phyloP scores from a whole-genome alignment of 768 basidiomycete species.

The Kondoa subrosea region DNA sequence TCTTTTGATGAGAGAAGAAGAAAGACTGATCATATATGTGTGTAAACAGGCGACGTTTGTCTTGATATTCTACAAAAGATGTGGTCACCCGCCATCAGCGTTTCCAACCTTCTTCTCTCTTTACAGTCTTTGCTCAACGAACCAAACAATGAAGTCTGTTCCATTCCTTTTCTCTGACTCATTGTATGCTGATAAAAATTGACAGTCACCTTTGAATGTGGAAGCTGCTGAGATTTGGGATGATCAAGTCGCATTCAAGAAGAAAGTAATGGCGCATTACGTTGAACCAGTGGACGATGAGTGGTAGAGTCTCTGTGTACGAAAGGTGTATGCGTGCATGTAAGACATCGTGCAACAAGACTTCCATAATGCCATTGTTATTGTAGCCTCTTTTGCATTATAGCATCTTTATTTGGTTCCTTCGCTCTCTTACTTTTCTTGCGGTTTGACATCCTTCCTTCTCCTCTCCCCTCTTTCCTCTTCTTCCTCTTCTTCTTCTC shows the following conservation, averaged over 20 bases:
- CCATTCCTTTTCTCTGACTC: constrained; percentile 22
- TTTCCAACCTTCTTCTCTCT: constrained; percentile 73
- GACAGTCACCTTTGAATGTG: constrained; percentile 71
- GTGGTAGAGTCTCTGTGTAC: background rate
- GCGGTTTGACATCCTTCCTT: no score
- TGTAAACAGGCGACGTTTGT: constrained; percentile 43
- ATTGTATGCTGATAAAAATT: constrained; percentile 59
- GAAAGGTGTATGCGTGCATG: background rate
- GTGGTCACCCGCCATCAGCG: constrained; percentile 88
- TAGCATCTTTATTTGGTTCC: no score
- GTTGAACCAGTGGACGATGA: constrained; percentile 21
- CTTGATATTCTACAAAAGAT: constrained; percentile 73
- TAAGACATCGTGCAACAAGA: no score
- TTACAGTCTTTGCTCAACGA: constrained; percentile 64
- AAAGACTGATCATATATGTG: background rate
- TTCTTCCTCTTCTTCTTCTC: no score
- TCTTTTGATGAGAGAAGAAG: background rate
- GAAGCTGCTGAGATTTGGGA: constrained; percentile 73
- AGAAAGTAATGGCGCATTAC: constrained; percentile 25
- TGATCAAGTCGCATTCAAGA: constrained; percentile 41
- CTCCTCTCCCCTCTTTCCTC: no score
- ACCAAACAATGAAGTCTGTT: constrained; percentile 39
- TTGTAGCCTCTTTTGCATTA: no score
- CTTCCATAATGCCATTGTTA: no score
- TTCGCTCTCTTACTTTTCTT: no score